A percentile compares a stretch with the other conserved stretches of the same genome.
Conservation (phyloP, 2,329 filamentous ascomycete genomes). For the Sphaerulina vaccinii region DNA sequence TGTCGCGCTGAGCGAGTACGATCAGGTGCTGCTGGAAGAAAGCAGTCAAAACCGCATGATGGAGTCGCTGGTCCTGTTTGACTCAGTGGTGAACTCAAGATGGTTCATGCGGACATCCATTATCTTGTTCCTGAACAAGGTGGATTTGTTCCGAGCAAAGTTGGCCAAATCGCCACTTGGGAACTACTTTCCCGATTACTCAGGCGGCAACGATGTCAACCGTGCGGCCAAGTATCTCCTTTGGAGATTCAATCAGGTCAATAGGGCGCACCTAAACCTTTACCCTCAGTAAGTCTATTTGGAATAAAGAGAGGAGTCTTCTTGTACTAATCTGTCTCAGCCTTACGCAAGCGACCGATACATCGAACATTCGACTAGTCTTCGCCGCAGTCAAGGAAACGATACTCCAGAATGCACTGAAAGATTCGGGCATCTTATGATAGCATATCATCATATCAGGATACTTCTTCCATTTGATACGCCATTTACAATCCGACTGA, state of each 20-base stretch:
- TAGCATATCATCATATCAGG: neutral
- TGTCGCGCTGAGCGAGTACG: slow-evolving; percentile 95
- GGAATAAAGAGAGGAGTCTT: neutral
- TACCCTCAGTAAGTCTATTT: slow-evolving; percentile 82
- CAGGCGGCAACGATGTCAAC: slow-evolving; percentile 95
- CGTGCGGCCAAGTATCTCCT: slow-evolving; percentile 96
- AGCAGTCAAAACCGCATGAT: slow-evolving; percentile 99
- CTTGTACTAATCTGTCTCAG: slow-evolving; percentile 49
- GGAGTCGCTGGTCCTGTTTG: slow-evolving; percentile 93
- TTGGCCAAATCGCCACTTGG: slow-evolving; percentile 82
- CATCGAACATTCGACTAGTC: slow-evolving; percentile 94
- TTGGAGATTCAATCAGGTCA: slow-evolving; percentile 99
- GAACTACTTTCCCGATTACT: slow-evolving; percentile 98
- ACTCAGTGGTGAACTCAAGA: slow-evolving; percentile 96
- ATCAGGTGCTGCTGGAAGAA: slow-evolving; percentile 94
- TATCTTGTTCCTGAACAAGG: slow-evolving; percentile 97
- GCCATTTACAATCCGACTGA: slow-evolving; percentile 18
- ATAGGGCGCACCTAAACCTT: slow-evolving; percentile 89
- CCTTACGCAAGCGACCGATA: slow-evolving; percentile 97
- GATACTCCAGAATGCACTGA: slow-evolving; percentile 95
- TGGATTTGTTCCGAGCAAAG: slow-evolving; percentile 96
- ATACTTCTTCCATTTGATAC: slow-evolving; percentile 13
- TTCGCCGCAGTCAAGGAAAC: slow-evolving; percentile 99
- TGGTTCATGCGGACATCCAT: slow-evolving; percentile 99
- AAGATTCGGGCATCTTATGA: slow-evolving; percentile 89